A percentile compares a stretch with the other conserved stretches of the same genome.
phyloP scores from a whole-genome alignment of 208 protist species.

The Leishmania tropica region DNA sequence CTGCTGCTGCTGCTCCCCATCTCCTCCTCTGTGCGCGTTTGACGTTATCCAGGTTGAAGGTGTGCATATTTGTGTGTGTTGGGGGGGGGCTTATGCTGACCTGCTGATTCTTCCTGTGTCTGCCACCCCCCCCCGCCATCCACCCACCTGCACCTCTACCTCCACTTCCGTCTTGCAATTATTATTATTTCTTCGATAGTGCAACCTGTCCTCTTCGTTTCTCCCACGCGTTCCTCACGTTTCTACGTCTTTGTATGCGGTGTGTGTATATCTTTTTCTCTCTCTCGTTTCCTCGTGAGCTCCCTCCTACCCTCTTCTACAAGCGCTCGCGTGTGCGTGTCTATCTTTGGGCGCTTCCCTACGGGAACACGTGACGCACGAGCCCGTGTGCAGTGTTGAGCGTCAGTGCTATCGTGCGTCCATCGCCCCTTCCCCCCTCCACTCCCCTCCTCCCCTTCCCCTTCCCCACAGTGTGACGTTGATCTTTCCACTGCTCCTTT shows the following conservation, averaged over 20 bases:
- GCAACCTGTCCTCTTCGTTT: background rate
- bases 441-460: no score
- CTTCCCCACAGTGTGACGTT: no score
- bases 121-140: background rate
- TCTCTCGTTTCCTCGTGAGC: background rate
- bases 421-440: no score
- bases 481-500: no score
- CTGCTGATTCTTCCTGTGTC: background rate
- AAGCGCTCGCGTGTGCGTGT: background rate
- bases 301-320: no score
- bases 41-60: background rate
- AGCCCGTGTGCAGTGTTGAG: no score
- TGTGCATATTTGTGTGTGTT: background rate
- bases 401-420: no score
- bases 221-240: background rate
- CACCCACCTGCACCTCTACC: no score
- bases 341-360: background rate
- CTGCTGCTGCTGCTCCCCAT: background rate
- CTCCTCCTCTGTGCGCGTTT: background rate
- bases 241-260: background rate
- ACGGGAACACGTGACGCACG: no score
- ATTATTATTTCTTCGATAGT: background rate
- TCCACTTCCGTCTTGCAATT: background rate
- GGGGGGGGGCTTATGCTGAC: background rate
- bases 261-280: background rate